phyloP scores from a whole-genome alignment of 208 protist genomes.

The Acanthamoeba lenticulata region DNA sequence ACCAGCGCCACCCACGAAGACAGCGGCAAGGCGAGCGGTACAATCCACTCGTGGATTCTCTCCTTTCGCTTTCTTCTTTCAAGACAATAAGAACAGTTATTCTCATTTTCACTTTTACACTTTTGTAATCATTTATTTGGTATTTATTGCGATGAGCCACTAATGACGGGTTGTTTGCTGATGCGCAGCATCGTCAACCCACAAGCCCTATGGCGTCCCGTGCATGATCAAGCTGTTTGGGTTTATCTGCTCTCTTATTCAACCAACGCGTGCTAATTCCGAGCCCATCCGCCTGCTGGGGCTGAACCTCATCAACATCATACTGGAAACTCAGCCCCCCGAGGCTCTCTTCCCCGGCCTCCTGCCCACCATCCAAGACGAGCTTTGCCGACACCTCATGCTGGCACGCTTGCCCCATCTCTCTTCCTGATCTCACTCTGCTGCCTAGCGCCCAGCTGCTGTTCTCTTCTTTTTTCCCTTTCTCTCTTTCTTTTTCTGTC shows the following conservation, averaged over 20 bases:
- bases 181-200: background rate
- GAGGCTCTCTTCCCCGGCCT: conserved; percentile 15
- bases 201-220: conserved; percentile 46
- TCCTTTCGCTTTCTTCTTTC: background rate
- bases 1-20: background rate
- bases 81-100: too few species aligned
- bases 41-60: background rate
- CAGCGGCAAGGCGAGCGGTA: background rate
- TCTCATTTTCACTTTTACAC: too few species aligned
- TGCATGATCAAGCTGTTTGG: conserved; percentile 55
- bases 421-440: background rate
- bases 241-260: conserved; percentile 57
- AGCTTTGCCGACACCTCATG: conserved; percentile 38
- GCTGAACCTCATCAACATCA: conserved; percentile 32
- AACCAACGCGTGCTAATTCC: conserved; percentile 45
- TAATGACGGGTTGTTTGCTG: too few species aligned
- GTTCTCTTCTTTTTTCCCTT: too few species aligned
- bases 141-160: too few species aligned
- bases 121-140: too few species aligned
- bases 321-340: conserved; percentile 16
- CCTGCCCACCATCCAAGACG: conserved; percentile 20
- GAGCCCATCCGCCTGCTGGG: conserved; percentile 36
- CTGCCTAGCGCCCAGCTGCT: background rate
- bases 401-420: background rate
- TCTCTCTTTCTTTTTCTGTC: too few species aligned